Evolutionary conservation across 208 protist species (phyloP), one percentile per base, ranked within the genome.

Genomic region (Porcisia deanei): DNA sequence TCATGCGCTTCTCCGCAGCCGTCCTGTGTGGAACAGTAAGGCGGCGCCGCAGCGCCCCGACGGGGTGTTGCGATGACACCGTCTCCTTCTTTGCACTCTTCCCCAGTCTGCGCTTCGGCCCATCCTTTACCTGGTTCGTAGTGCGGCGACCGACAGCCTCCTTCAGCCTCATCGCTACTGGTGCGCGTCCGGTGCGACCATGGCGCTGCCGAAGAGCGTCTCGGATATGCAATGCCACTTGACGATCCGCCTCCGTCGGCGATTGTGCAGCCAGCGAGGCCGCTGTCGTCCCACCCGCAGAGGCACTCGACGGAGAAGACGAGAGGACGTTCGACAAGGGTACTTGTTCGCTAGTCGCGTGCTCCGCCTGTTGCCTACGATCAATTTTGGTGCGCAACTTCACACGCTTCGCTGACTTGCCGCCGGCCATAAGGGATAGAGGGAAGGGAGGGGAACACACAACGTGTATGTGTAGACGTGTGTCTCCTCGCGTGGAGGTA

Each of bases 1-100:
- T 77, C 85, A 95, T 89, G 39, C 88, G 76, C 72, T 66, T 71
- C 79, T 85, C 84, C 14, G 87, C 88, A 1, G 85, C 71, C 53
- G 81, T 69, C 60, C 74, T 52, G 3, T 25, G 55, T 20, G 77
- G 77, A 34, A 71, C 25, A 39, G 74, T 22, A 3, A 77, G 54
- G 9, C 72, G 77, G 10, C 67, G 66, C 2, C 77, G 77, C 65
- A 54, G 52, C n/a, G 55, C 64, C 12, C 71, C 72, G 47, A 52
- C 47, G 20, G 77, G 53, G 41, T 75, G 72, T 59, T 69, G 54
- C 59, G 77, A 54, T 8, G 49, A 55, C 25, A 47, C 39, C 37
- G 53, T n/a, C 61, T 73, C 73, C 57, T 67, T 77, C n/a, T 69
- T 69, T 52, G 71, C 66, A 22, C 70, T 77, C 67, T 77, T 82